A percentile compares a stretch with the other conserved stretches of the same genome.
Conservation (phyloP, 257 asterid species). For the Ilex aquifolium region DNA sequence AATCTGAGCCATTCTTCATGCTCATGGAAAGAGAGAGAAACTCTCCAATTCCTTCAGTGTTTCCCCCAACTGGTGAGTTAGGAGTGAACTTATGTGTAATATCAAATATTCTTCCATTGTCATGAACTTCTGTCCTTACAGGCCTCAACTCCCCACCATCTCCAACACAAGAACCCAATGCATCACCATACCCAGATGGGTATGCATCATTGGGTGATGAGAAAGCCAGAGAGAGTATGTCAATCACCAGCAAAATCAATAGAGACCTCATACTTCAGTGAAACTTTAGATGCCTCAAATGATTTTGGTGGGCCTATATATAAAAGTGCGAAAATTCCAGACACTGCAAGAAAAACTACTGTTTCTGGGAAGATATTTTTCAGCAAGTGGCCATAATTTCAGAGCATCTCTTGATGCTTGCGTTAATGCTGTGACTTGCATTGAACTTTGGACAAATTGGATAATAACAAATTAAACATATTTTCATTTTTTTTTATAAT, state of each 20-base stretch:
- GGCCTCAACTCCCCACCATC: constrained; percentile 24
- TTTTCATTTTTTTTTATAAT: no score
- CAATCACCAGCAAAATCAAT: constrained; percentile 22
- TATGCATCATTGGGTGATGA: constrained; percentile 33
- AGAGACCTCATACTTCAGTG: constrained; percentile 30
- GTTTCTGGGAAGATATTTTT: no score
- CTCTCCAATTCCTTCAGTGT: constrained; percentile 49
- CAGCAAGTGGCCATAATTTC: no score
- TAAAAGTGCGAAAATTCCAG: no score
- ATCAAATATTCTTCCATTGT: constrained; percentile 50
- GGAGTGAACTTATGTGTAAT: constrained; percentile 64
- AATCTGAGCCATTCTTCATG: constrained; percentile 85
- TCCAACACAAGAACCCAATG: constrained; percentile 24
- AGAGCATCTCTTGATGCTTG: no score
- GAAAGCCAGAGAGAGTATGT: constrained; percentile 11
- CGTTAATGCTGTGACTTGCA: no score
- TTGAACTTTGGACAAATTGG: no score
- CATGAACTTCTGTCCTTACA: constrained; percentile 36
- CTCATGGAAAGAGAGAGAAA: constrained; percentile 45
- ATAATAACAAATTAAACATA: no score
- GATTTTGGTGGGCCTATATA: no score
- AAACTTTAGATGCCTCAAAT: no score
- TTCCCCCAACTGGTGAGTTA: constrained; percentile 44
- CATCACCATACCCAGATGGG: constrained; percentile 46
- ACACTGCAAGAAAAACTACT: no score